A percentile compares a stretch with the other conserved stretches of the same genome.
Evolutionary conservation across 108 stramenopile species (phyloP).

Genomic region (Discostella pseudostelligera): DNA sequence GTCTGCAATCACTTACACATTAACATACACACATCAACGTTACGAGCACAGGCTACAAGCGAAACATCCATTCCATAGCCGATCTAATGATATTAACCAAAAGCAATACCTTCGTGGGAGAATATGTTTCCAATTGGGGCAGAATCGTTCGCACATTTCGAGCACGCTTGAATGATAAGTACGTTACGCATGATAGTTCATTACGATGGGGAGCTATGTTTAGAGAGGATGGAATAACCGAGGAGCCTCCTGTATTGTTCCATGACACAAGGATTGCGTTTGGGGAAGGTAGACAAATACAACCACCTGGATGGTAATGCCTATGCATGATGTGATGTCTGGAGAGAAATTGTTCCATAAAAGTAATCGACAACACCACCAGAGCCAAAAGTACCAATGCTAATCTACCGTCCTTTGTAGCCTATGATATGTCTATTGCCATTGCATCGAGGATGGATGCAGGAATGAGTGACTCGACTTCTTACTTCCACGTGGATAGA

Average conservation of each 20-base stretch:
- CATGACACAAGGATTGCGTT: conserved; percentile 9
- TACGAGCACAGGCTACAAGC: conserved; percentile 5
- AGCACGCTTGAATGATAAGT: conserved; percentile 14
- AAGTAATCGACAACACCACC: too few species aligned
- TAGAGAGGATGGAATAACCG: not conserved
- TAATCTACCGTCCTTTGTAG: too few species aligned
- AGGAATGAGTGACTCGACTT: too few species aligned
- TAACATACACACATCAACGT: not conserved
- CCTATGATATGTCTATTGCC: too few species aligned
- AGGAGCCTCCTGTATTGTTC: conserved; percentile 2
- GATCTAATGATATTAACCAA: conserved; percentile 23
- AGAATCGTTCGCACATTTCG: conserved; percentile 20
- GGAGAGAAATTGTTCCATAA: too few species aligned
- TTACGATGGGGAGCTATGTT: not conserved
- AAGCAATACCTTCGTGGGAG: conserved; percentile 22
- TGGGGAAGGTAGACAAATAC: conserved; percentile 4
- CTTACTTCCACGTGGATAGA: too few species aligned
- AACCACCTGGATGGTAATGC: conserved; percentile 8
- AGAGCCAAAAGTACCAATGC: too few species aligned
- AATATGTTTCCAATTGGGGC: conserved; percentile 32
- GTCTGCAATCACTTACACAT: not conserved
- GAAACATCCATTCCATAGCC: conserved; percentile 26
- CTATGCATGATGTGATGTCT: too few species aligned
- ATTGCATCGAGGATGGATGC: too few species aligned
- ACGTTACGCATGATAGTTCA: conserved; percentile 1